Conservation (phyloP, 805 yeast species). For the Brettanomyces sp. region DNA sequence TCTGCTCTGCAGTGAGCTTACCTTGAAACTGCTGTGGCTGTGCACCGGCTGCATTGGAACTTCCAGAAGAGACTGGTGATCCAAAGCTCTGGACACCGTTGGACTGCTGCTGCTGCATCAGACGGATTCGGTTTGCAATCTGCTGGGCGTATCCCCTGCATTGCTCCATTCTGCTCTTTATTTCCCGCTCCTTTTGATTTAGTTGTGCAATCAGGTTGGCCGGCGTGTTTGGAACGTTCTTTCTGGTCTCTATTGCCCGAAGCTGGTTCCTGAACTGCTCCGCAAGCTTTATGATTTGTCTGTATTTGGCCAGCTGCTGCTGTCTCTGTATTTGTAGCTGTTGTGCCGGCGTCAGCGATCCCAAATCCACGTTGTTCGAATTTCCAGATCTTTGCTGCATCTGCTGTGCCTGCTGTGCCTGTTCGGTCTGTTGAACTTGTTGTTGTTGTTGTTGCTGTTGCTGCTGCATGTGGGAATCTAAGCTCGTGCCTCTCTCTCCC, state of each 20-base stretch:
- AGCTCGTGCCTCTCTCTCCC: background rate
- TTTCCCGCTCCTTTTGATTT: conserved; percentile 39
- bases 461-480: no score
- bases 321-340: conserved; percentile 19
- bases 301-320: conserved; percentile 27
- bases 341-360: conserved; percentile 13
- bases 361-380: conserved; percentile 1
- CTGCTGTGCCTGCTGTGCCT: conserved; percentile 1
- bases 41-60: conserved; percentile 1
- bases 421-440: no score
- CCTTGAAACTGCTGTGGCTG: conserved; percentile 3
- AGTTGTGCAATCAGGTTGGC: conserved; percentile 36
- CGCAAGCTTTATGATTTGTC: conserved; percentile 36
- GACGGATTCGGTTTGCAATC: conserved; percentile 35
- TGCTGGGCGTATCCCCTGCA: conserved; percentile 32
- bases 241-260: conserved; percentile 40
- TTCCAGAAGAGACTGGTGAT: background rate
- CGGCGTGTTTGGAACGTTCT: conserved; percentile 32
- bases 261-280: conserved; percentile 42
- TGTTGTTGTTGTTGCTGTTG: conserved; percentile 4
- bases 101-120: conserved; percentile 10
- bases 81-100: background rate
- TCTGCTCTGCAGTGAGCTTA: conserved; percentile 9
- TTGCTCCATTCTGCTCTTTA: conserved; percentile 37
- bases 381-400: background rate